These are phyloP conservation scores for Cymbopogon flexuosus DNA, from an alignment of 202 grass and related monocot species.

Conservation along the genomic window DNA sequence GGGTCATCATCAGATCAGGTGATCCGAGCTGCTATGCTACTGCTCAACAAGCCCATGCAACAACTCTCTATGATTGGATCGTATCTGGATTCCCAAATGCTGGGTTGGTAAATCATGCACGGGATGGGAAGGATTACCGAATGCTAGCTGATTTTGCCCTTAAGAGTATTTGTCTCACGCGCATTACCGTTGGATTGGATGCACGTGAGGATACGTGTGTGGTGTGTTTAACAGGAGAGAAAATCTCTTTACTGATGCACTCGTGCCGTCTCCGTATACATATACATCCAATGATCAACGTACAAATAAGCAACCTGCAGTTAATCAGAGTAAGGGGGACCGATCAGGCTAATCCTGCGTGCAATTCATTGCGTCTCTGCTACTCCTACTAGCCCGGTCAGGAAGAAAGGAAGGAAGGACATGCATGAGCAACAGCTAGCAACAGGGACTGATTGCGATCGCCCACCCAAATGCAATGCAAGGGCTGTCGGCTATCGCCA, in stretches of 20 bases:
- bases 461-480: slow-evolving; percentile 24
- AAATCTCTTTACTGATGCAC: too few species aligned
- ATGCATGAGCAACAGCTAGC: not conserved
- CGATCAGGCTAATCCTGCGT: not conserved
- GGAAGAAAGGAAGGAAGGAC: not conserved
- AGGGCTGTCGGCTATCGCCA: too few species aligned
- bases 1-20: not conserved
- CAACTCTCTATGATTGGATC: not conserved
- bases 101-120: not conserved
- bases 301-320: too few species aligned
- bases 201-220: too few species aligned
- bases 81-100: not conserved
- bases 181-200: too few species aligned
- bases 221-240: too few species aligned
- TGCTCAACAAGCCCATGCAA: too few species aligned
- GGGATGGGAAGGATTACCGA: not conserved
- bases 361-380: not conserved
- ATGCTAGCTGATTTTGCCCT: too few species aligned
- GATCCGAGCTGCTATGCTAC: not conserved
- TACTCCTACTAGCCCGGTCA: not conserved
- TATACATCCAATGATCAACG: too few species aligned
- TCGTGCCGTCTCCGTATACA: too few species aligned
- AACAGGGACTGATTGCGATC: slow-evolving; percentile 11
- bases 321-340: not conserved
- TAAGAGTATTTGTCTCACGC: not conserved